These are phyloP conservation scores for Aspergillus terreus DNA, from an alignment of 2,329 filamentous ascomycete species.

Conservation along the genomic window DNA sequence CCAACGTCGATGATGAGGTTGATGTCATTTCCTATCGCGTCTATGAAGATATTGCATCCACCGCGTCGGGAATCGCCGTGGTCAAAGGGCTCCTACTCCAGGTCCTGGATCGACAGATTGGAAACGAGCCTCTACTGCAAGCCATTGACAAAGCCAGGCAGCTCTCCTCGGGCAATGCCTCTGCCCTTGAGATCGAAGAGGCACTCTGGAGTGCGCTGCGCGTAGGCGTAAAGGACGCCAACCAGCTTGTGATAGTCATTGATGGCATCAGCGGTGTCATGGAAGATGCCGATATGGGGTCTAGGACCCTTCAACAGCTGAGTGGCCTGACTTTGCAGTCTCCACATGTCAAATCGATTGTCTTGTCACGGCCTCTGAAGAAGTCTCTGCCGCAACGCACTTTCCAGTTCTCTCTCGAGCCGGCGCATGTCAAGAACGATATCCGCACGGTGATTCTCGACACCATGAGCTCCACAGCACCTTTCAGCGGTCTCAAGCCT, in stretches of 20 bases:
- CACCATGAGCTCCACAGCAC: not conserved
- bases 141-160: not conserved
- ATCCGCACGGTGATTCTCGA: not conserved
- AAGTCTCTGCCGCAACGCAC: not conserved
- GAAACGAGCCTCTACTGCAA: not conserved
- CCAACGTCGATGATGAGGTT: not conserved
- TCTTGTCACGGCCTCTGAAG: not conserved
- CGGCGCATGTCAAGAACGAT: not conserved
- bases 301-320: not conserved
- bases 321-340: not conserved
- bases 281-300: not conserved
- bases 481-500: not conserved
- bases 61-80: not conserved
- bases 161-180: not conserved
- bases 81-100: constrained; percentile 1
- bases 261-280: constrained; percentile 1
- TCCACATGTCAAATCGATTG: not conserved
- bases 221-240: not conserved
- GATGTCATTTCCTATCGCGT: not conserved
- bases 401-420: not conserved
- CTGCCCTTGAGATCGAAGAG: not conserved
- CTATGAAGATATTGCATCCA: constrained; percentile 1
- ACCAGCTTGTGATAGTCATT: not conserved
- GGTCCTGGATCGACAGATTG: not conserved
- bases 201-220: not conserved